phyloP scores from a whole-genome alignment of 2,329 filamentous ascomycete species.

The Alternaria burnsii region DNA sequence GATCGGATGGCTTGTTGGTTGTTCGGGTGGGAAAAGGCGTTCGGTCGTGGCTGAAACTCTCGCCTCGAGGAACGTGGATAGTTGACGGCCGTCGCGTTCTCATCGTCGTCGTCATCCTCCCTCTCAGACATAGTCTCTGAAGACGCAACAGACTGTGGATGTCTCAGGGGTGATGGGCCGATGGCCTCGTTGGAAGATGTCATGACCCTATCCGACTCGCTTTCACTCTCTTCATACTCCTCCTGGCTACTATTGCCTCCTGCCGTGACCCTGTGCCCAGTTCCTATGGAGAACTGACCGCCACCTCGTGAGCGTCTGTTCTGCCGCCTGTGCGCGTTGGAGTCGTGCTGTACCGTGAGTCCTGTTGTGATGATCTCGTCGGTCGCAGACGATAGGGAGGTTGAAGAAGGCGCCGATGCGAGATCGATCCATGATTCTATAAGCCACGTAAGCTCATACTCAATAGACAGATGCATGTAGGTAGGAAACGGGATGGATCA shows the following conservation, averaged over 20 bases:
- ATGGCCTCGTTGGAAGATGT: slow-evolving; percentile 70
- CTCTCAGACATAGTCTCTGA: slow-evolving; percentile 50
- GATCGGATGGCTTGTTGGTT: slow-evolving; percentile 52
- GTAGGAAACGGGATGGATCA: slow-evolving; percentile 2
- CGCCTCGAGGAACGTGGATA: slow-evolving; percentile 61
- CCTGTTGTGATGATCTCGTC: slow-evolving; percentile 94
- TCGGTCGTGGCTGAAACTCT: slow-evolving; percentile 84
- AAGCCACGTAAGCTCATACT: slow-evolving; percentile 23
- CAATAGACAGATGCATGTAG: not conserved
- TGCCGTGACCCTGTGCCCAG: slow-evolving; percentile 54
- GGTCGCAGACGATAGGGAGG: slow-evolving; percentile 82
- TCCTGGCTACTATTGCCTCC: slow-evolving; percentile 84
- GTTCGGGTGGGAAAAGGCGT: slow-evolving; percentile 88
- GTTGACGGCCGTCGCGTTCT: slow-evolving; percentile 84
- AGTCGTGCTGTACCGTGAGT: slow-evolving; percentile 74
- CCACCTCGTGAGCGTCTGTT: slow-evolving; percentile 52
- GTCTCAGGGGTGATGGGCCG: slow-evolving; percentile 44
- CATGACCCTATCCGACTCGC: slow-evolving; percentile 78
- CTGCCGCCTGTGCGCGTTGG: slow-evolving; percentile 68
- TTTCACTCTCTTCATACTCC: slow-evolving; percentile 93
- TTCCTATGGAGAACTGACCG: slow-evolving; percentile 45
- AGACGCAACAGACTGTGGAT: slow-evolving; percentile 45
- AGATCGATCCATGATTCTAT: slow-evolving; percentile 97
- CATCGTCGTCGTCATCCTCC: slow-evolving; percentile 62
- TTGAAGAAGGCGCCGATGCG: slow-evolving; percentile 89